A percentile compares a stretch with the other conserved stretches of the same genome.
Conservation (phyloP, 768 basidiomycete genomes). For the Mycena olivaceomarginata region DNA sequence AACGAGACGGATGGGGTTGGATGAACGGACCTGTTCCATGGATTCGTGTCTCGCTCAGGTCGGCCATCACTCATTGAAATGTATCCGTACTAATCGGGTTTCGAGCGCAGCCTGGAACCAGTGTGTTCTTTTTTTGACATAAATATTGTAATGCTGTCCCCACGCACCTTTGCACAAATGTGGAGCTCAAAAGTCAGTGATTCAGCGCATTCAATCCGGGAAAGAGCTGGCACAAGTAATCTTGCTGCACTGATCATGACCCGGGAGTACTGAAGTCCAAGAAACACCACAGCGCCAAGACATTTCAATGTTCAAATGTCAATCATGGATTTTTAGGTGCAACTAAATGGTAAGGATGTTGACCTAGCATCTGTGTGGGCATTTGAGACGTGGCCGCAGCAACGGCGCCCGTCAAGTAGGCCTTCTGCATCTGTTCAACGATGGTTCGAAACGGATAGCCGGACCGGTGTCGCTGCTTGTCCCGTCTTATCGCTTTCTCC, state of each 20-base stretch:
- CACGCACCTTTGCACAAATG: not conserved
- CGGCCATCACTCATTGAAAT: conserved; percentile 3
- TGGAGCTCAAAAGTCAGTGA: not conserved
- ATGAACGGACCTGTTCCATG: too few species aligned
- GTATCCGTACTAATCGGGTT: not conserved
- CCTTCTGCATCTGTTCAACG: too few species aligned
- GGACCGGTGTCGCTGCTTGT: too few species aligned
- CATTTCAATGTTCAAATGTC: conserved; percentile 10
- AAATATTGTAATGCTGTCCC: not conserved
- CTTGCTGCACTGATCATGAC: conserved; percentile 6
- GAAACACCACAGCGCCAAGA: not conserved
- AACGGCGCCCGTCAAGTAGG: too few species aligned
- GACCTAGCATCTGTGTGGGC: not conserved
- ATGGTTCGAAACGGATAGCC: too few species aligned
- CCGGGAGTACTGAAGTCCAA: conserved; percentile 1
- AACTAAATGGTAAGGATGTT: not conserved
- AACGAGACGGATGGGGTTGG: too few species aligned
- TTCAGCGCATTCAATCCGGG: not conserved
- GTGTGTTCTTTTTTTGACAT: conserved; percentile 5
- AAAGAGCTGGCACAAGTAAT: conserved; percentile 1
- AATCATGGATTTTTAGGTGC: not conserved
- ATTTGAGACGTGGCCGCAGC: not conserved
- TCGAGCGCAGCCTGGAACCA: not conserved
- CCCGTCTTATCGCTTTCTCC: too few species aligned
- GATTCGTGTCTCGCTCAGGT: not conserved